Conservation (phyloP, 2,329 filamentous ascomycete genomes). For the Colletotrichum noveboracense region DNA sequence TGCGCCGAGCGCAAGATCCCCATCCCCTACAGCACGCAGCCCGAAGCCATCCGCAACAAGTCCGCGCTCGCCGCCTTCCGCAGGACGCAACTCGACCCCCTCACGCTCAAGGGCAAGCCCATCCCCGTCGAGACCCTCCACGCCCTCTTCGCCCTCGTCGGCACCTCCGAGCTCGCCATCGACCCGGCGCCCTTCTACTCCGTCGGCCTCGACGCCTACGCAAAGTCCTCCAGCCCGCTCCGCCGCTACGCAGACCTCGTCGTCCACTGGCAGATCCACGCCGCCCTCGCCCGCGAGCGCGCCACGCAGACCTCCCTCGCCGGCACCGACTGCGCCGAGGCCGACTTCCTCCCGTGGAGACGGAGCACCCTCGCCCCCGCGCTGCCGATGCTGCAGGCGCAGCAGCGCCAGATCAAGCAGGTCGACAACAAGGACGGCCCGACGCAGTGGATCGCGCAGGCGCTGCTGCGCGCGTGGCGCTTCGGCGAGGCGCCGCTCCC, state of each 20-base stretch:
- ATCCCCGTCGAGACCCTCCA: slow-evolving; percentile 33
- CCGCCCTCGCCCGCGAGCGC: slow-evolving; percentile 55
- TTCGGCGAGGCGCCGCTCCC: slow-evolving; percentile 55
- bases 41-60: slow-evolving; percentile 41
- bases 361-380: slow-evolving; percentile 44
- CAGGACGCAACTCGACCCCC: slow-evolving; percentile 41
- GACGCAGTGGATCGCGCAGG: slow-evolving; percentile 63
- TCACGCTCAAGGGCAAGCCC: slow-evolving; percentile 34
- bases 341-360: slow-evolving; percentile 51
- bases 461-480: slow-evolving; percentile 64
- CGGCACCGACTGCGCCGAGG: slow-evolving; percentile 26
- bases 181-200: slow-evolving; percentile 59
- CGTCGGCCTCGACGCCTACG: slow-evolving; percentile 65
- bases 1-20: slow-evolving; percentile 62
- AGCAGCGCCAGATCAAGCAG: slow-evolving; percentile 54
- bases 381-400: slow-evolving; percentile 56
- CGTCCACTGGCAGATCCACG: slow-evolving; percentile 71
- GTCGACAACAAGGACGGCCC: slow-evolving; percentile 48
- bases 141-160: slow-evolving; percentile 44
- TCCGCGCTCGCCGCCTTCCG: slow-evolving; percentile 42
- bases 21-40: slow-evolving; percentile 62
- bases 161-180: slow-evolving; percentile 57
- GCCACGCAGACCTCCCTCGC: slow-evolving; percentile 28
- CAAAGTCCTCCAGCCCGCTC: slow-evolving; percentile 70
- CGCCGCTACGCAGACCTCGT: slow-evolving; percentile 68